Evolutionary conservation across 768 basidiomycete genomes (phyloP).

Genomic region (Serendipita sp.): DNA sequence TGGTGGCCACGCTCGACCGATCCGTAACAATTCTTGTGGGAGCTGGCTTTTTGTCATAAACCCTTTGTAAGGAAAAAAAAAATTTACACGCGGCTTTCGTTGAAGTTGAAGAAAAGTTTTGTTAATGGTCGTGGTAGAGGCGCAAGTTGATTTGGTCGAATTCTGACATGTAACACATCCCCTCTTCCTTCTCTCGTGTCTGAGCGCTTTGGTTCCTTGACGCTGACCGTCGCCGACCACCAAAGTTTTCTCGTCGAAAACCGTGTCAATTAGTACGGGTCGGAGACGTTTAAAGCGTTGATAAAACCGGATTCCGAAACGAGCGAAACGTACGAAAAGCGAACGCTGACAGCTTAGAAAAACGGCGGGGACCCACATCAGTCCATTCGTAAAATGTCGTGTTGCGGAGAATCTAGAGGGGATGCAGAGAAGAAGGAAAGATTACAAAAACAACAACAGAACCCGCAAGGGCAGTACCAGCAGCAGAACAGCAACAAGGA

Average conservation of each 20-base stretch:
- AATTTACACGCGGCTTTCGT: neutral
- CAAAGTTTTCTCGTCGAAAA: too few relatives aligned
- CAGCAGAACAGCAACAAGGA: neutral
- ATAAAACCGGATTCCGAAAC: too few relatives aligned
- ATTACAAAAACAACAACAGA: neutral
- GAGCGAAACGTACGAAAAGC: too few relatives aligned
- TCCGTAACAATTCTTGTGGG: conserved; percentile 32
- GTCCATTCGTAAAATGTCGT: neutral
- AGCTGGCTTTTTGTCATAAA: conserved; percentile 19
- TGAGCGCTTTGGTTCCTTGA: too few relatives aligned
- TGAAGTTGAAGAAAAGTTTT: neutral
- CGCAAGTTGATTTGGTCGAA: neutral
- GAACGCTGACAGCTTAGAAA: too few relatives aligned
- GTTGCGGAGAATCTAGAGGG: neutral
- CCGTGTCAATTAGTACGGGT: too few relatives aligned
- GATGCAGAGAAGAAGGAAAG: neutral
- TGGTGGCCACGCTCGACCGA: conserved; percentile 47
- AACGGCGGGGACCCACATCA: neutral
- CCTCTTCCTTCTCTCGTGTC: too few relatives aligned
- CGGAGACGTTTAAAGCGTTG: too few relatives aligned
- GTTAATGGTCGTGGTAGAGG: neutral
- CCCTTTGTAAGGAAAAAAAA: neutral
- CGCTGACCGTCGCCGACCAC: too few relatives aligned
- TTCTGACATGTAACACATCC: too few relatives aligned
- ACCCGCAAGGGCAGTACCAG: neutral